Evolutionary conservation across 176 grass and related monocot species (phyloP).

Genomic region (Elaeis guineensis): DNA sequence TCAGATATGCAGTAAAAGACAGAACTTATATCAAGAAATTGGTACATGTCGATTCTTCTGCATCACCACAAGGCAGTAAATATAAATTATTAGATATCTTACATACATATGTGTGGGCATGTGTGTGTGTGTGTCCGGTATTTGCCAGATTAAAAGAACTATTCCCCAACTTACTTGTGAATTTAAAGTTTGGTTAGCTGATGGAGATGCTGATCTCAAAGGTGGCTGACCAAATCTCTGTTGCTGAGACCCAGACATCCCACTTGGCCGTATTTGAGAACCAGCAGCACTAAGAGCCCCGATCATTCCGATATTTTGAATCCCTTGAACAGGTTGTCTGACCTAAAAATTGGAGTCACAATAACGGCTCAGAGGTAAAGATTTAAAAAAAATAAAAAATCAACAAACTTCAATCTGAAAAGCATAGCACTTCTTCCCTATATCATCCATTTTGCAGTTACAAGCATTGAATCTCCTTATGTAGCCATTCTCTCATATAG

Average conservation of each 20-base stretch:
- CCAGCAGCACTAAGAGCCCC: slow-evolving; percentile 39
- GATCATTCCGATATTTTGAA: slow-evolving; percentile 79
- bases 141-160: no score
- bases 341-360: slow-evolving; percentile 38
- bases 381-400: slow-evolving; percentile 5
- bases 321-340: slow-evolving; percentile 62
- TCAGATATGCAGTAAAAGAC: no score
- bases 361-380: slow-evolving; percentile 11
- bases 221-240: slow-evolving; percentile 46
- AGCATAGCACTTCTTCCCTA: no score
- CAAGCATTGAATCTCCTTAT: no score
- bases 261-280: slow-evolving; percentile 55
- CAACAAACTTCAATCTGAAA: neutral
- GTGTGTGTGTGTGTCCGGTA: no score
- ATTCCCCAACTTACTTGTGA: slow-evolving; percentile 39
- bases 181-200: slow-evolving; percentile 54
- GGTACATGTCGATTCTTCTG: no score
- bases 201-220: slow-evolving; percentile 40
- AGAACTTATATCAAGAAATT: no score
- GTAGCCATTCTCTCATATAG: neutral
- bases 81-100: no score
- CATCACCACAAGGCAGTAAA: no score
- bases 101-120: no score
- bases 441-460: no score
- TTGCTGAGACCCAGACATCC: slow-evolving; percentile 36